Conservation (phyloP, 164 flowering plant species). For the Vitis riparia region DNA sequence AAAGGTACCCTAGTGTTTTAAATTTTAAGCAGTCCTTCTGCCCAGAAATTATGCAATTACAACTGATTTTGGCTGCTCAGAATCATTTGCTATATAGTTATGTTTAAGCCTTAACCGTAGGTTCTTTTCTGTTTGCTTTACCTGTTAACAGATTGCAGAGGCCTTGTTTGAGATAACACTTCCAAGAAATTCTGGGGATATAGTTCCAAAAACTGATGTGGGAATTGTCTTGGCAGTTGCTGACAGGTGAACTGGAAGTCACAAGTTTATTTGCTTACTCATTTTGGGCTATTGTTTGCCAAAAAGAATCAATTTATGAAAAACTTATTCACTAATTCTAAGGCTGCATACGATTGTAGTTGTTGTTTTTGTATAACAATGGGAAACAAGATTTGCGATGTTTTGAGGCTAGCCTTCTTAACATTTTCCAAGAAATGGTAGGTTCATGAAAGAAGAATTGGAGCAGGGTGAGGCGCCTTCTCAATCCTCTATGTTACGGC, state of each 20-base stretch:
- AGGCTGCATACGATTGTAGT: not conserved
- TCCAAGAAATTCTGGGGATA: slow-evolving; percentile 90
- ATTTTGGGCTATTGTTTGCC: not conserved
- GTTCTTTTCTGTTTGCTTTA: not conserved
- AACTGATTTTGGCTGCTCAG: not conserved
- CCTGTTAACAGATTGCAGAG: slow-evolving; percentile 65
- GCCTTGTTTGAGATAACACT: slow-evolving; percentile 89
- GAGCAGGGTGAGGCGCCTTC: not conserved
- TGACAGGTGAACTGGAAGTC: slow-evolving; percentile 63
- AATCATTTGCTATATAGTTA: not conserved
- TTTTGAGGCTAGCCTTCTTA: no score
- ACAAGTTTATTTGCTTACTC: slow-evolving; percentile 1
- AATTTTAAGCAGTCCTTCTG: no score
- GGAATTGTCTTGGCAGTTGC: slow-evolving; percentile 86
- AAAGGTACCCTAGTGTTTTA: no score
- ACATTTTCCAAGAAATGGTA: not conserved
- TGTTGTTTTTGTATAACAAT: not conserved
- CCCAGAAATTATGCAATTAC: no score
- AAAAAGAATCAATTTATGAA: no score
- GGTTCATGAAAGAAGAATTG: not conserved
- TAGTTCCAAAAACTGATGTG: slow-evolving; percentile 75
- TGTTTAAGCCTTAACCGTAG: not conserved
- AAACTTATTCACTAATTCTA: not conserved
- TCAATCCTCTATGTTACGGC: not conserved
- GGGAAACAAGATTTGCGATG: not conserved